Evolutionary conservation across 495 filamentous ascomycete genomes (phyloP), one percentile per base, ranked within the genome.

Genomic region (Astrothelium macrocarpum): DNA sequence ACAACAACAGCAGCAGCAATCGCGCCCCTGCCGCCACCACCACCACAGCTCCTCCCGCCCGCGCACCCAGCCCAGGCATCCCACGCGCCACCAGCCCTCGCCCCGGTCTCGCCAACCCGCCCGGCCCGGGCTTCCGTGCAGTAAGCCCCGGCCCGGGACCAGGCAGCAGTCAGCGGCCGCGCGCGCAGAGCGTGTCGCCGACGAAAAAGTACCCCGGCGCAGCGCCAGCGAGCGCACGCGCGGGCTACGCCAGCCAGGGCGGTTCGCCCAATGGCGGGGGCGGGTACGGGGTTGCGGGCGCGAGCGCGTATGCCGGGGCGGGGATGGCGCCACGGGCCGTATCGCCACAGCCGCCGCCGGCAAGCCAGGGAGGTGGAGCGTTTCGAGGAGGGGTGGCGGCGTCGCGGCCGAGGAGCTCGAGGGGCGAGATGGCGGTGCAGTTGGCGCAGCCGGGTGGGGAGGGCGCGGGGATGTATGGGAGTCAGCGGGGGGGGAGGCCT

Each of bases 341-440:
- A 2, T 71, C 69, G 20, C 71, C 71, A 23, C 66, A 73, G 53
- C 71, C 71, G 28, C 61, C 66, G 25, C 42, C 60, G 59, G 16
- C 65, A 46, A 28, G 32, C 59, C 56, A 32, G 32, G 16, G 36
- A 9, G 49, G 49, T n/a, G 2, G n/a, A 56, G 49, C 16, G 49
- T 56, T 4, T n/a, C 20, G 49, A 56, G 49, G 5, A 23, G 49
- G 9, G 49, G 49, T 5, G 49, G 2, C 10, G n/a, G 87, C 62
- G n/a, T 77, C 81, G 53, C 82, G 88, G 49, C 87, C 86, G 32
- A 78, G 77, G 7, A 90, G 87, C 71, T 84, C 86, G 63, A 67
- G 76, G 58, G 69, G 31, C 10, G 56, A 87, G 36, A 92, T 92
- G 89, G 89, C 91, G 45, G 77, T 94, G 64, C 88, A 92, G 77